Percentiles rank a stretch among this genome's conserved stretches.
Conservation (phyloP, 2,329 filamentous ascomycete species). For the Epichloe baconii region DNA sequence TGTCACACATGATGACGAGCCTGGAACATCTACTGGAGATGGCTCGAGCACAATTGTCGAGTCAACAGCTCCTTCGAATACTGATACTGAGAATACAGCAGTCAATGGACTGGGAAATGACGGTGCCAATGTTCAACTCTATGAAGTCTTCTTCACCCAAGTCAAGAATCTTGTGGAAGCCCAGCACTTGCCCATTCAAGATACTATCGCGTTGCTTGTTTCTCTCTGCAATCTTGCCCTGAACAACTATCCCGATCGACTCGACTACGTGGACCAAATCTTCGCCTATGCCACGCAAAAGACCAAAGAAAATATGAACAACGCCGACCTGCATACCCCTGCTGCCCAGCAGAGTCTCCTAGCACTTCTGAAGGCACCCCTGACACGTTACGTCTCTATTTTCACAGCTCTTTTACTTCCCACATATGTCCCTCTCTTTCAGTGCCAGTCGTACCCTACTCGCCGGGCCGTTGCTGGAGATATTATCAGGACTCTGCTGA, state of each 20-base stretch:
- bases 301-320: slow-evolving; percentile 79
- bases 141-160: slow-evolving; percentile 95
- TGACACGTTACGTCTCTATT: slow-evolving; percentile 81
- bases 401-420: slow-evolving; percentile 94
- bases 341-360: slow-evolving; percentile 81
- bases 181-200: slow-evolving; percentile 82
- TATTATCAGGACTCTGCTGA: slow-evolving; percentile 69
- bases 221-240: slow-evolving; percentile 86
- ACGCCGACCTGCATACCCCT: slow-evolving; percentile 83
- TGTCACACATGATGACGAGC: slow-evolving; percentile 10
- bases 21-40: slow-evolving; percentile 16
- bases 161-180: slow-evolving; percentile 88
- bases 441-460: slow-evolving; percentile 87
- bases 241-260: slow-evolving; percentile 83
- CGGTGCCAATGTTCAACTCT: slow-evolving; percentile 68
- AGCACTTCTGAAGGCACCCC: slow-evolving; percentile 76
- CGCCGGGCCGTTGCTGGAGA: slow-evolving; percentile 82
- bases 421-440: slow-evolving; percentile 78
- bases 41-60: slow-evolving; percentile 16
- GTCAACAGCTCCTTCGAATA: slow-evolving; percentile 25
- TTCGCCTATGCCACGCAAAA: slow-evolving; percentile 79
- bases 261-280: slow-evolving; percentile 94
- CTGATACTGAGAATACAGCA: slow-evolving; percentile 34
- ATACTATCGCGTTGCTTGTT: slow-evolving; percentile 87
- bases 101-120: slow-evolving; percentile 31